A percentile compares a stretch with the other conserved stretches of the same genome.
phyloP scores from a whole-genome alignment of 768 basidiomycete species.

The Agaricus subrufescens region DNA sequence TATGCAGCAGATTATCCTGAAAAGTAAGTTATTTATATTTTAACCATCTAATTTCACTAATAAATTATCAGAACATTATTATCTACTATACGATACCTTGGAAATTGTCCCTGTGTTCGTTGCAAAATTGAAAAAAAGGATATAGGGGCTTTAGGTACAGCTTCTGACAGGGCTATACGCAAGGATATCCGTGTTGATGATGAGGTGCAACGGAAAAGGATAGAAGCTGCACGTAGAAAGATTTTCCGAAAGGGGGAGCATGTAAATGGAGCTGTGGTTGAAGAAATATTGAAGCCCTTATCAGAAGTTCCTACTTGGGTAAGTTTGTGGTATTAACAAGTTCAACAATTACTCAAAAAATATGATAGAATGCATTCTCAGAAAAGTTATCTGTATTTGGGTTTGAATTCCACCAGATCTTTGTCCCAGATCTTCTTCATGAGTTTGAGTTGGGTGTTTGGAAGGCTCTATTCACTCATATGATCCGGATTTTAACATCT shows the following conservation, averaged over 20 bases:
- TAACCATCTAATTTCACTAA: too few relatives aligned
- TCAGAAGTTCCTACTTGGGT: not conserved
- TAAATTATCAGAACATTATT: conserved; percentile 20
- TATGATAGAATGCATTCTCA: conserved; percentile 34
- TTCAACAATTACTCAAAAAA: too few relatives aligned
- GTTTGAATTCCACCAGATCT: conserved; percentile 23
- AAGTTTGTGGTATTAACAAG: not conserved
- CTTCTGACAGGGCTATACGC: not conserved
- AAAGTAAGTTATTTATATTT: conserved; percentile 22
- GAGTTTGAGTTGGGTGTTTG: conserved; percentile 35
- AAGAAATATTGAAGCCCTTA: not conserved
- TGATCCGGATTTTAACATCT: conserved; percentile 26
- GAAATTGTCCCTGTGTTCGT: conserved; percentile 17
- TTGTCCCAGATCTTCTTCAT: conserved; percentile 32
- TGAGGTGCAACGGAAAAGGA: not conserved
- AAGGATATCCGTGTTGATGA: not conserved
- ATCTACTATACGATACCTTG: conserved; percentile 15
- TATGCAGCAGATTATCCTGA: conserved; percentile 38
- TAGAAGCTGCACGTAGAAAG: not conserved
- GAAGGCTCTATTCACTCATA: conserved; percentile 31
- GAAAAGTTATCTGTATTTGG: conserved; percentile 10
- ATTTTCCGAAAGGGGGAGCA: not conserved
- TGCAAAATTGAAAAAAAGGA: conserved; percentile 12
- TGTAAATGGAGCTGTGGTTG: not conserved
- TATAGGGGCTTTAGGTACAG: conserved; percentile 10